Percentiles rank a stretch among this genome's conserved stretches.
These are phyloP conservation scores for Hypoxylon rickii DNA, from an alignment of 495 filamentous ascomycete species.

Conservation along the genomic window DNA sequence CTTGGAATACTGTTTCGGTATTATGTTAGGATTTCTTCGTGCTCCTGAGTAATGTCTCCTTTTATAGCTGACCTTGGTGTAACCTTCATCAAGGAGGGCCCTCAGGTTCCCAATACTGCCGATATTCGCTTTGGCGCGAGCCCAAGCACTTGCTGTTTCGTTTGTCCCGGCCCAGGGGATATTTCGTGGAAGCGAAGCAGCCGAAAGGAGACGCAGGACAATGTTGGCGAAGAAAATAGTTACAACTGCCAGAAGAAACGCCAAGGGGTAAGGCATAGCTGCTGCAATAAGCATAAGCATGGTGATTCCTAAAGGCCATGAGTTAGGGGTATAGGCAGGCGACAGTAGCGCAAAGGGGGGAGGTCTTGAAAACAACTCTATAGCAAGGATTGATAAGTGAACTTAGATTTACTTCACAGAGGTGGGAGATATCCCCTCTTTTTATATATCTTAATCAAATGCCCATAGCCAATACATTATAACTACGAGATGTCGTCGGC, in stretches of 20 bases:
- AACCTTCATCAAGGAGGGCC: slow-evolving; percentile 19
- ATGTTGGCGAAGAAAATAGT: slow-evolving; percentile 5
- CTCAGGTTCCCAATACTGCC: slow-evolving; percentile 8
- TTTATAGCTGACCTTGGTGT: slow-evolving; percentile 5
- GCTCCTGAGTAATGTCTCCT: neutral
- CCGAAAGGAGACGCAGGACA: slow-evolving; percentile 10
- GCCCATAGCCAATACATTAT: too few relatives aligned
- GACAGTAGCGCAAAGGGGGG: too few relatives aligned
- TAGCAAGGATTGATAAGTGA: too few relatives aligned
- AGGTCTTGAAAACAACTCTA: too few relatives aligned
- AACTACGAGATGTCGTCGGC: too few relatives aligned
- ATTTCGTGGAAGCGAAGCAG: slow-evolving; percentile 10
- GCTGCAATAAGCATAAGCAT: too few relatives aligned
- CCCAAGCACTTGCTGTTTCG: neutral
- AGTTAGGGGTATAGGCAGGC: too few relatives aligned
- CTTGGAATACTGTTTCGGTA: slow-evolving; percentile 44
- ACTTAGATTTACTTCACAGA: too few relatives aligned
- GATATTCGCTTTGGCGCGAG: slow-evolving; percentile 19
- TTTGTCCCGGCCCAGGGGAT: slow-evolving; percentile 20
- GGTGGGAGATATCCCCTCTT: too few relatives aligned
- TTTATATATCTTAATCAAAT: too few relatives aligned
- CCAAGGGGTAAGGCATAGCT: too few relatives aligned
- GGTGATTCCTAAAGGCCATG: too few relatives aligned
- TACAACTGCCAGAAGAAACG: neutral
- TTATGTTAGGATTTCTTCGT: neutral